A percentile compares a stretch with the other conserved stretches of the same genome.
These are phyloP conservation scores for Aspergillus pseudoviridinutans DNA, from an alignment of 2,329 filamentous ascomycete species.

Conservation along the genomic window DNA sequence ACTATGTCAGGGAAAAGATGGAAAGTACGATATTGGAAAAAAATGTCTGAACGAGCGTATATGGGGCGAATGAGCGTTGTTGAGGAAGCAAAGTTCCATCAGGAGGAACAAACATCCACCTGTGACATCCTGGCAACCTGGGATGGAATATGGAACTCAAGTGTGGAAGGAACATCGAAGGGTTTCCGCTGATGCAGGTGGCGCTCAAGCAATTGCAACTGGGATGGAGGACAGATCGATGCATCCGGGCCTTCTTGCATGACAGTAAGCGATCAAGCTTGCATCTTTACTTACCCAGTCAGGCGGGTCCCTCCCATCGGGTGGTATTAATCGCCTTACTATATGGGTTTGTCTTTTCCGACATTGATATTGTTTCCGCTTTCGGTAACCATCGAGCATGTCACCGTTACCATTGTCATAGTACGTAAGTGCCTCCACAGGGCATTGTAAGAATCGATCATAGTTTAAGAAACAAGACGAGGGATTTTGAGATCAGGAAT, in stretches of 20 bases:
- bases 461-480: neutral
- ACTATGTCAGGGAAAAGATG: constrained; percentile 14
- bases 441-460: neutral
- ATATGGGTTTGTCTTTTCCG: neutral
- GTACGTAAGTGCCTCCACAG: neutral
- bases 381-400: constrained; percentile 13
- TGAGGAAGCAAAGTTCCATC: neutral
- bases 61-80: neutral
- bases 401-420: constrained; percentile 7
- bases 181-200: neutral
- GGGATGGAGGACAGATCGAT: neutral
- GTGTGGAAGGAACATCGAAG: neutral
- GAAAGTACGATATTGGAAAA: constrained; percentile 5
- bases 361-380: constrained; percentile 15
- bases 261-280: neutral
- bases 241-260: neutral
- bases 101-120: neutral
- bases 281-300: neutral
- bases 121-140: neutral
- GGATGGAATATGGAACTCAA: neutral
- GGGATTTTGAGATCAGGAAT: neutral
- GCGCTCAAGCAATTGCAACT: neutral
- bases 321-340: neutral
- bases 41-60: neutral
- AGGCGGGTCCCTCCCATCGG: neutral